These are phyloP conservation scores for Dactylonectria estremocensis DNA, from an alignment of 2,329 filamentous ascomycete genomes.

Conservation along the genomic window DNA sequence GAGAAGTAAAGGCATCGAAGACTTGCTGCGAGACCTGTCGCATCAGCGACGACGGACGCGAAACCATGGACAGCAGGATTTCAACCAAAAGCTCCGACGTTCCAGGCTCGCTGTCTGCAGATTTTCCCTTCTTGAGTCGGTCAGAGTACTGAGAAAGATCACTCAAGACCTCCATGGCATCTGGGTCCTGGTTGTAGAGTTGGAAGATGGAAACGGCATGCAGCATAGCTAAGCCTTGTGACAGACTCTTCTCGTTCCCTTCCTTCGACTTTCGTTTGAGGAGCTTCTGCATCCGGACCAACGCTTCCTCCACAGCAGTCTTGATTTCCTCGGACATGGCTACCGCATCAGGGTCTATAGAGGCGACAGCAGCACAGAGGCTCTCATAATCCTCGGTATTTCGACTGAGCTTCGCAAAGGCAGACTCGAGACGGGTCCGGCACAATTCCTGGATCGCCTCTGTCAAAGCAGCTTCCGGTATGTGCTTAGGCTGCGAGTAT, in stretches of 20 bases:
- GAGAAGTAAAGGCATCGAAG: constrained; percentile 84
- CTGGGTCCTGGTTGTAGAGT: constrained; percentile 89
- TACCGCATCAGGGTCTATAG: constrained; percentile 67
- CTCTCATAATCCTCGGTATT: constrained; percentile 67
- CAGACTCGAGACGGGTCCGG: constrained; percentile 70
- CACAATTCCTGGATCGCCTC: constrained; percentile 69
- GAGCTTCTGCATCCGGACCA: constrained; percentile 68
- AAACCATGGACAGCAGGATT: constrained; percentile 90
- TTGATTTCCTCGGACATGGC: constrained; percentile 70
- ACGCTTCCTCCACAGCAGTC: constrained; percentile 66
- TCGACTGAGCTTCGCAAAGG: constrained; percentile 71
- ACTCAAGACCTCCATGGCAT: constrained; percentile 85
- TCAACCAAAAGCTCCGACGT: constrained; percentile 85
- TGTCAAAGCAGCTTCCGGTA: constrained; percentile 61
- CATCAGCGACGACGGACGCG: constrained; percentile 87
- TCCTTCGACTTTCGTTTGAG: constrained; percentile 59
- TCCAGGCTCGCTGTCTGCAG: constrained; percentile 66
- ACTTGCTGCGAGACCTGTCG: constrained; percentile 90
- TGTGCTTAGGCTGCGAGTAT: constrained; percentile 64
- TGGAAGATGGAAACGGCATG: constrained; percentile 90
- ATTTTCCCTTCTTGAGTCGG: constrained; percentile 67
- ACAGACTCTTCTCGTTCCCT: constrained; percentile 57
- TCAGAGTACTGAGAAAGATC: constrained; percentile 86
- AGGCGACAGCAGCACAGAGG: constrained; percentile 68
- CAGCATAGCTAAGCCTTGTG: constrained; percentile 82